phyloP scores from a whole-genome alignment of 106 monocot genomes.

The Gastrodia elata region DNA sequence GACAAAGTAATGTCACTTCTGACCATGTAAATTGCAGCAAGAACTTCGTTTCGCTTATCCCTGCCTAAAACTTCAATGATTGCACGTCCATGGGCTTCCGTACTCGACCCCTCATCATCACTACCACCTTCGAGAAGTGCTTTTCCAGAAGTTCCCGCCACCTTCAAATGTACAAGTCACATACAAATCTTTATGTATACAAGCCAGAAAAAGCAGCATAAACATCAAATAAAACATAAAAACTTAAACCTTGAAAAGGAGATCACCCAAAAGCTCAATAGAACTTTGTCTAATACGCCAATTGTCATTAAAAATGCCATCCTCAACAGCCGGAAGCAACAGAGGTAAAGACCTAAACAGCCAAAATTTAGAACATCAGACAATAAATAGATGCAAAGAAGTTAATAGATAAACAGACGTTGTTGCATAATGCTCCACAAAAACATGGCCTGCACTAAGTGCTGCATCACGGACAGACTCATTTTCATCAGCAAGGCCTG shows the following conservation, averaged over 20 bases:
- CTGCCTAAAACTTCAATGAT: slow-evolving; percentile 91
- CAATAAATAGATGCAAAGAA: slow-evolving; percentile 4
- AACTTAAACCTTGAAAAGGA: slow-evolving; percentile 78
- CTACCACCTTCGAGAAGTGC: slow-evolving; percentile 96
- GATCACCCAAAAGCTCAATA: slow-evolving; percentile 93
- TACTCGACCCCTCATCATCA: slow-evolving; percentile 98
- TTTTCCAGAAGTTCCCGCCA: slow-evolving; percentile 97
- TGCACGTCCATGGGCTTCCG: slow-evolving; percentile 98
- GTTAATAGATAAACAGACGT: slow-evolving; percentile 34
- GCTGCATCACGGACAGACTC: slow-evolving; percentile 99
- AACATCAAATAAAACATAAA: background rate
- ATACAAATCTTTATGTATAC: background rate
- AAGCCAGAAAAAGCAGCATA: background rate
- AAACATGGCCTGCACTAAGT: slow-evolving; percentile 95
- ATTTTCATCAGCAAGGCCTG: slow-evolving; percentile 99
- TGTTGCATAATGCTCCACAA: slow-evolving; percentile 98
- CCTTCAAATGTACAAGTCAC: slow-evolving; percentile 27
- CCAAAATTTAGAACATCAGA: background rate
- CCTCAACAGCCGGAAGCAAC: slow-evolving; percentile 87
- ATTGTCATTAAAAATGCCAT: slow-evolving; percentile 96
- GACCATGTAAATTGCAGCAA: slow-evolving; percentile 97
- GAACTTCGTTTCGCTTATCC: slow-evolving; percentile 84
- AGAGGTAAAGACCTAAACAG: slow-evolving; percentile 75
- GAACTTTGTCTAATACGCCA: slow-evolving; percentile 99
- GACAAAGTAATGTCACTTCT: slow-evolving; percentile 92